These are phyloP conservation scores for Xerocomus nothofagi DNA, from an alignment of 1,284 basidiomycete genomes.

Conservation along the genomic window DNA sequence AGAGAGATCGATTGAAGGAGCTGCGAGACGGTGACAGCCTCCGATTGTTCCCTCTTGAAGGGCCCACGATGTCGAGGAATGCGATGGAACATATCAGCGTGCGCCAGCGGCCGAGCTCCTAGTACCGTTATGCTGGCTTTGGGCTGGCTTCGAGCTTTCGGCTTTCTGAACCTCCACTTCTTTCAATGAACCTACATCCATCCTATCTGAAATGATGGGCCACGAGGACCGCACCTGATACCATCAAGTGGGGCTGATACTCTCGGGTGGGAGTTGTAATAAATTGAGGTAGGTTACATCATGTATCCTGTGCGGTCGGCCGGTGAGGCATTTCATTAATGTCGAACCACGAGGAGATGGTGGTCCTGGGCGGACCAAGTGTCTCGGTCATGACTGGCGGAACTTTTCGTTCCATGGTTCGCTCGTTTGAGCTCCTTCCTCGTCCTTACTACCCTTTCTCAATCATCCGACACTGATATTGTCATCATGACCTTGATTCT, in stretches of 20 bases:
- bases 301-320: not conserved
- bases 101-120: too few relatives aligned
- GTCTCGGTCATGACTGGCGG: not conserved
- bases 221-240: not conserved
- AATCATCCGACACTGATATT: conserved; percentile 1
- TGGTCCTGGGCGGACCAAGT: not conserved
- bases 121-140: too few relatives aligned
- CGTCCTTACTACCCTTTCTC: not conserved
- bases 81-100: too few relatives aligned
- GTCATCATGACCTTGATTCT: conserved; percentile 8
- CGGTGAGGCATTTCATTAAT: not conserved
- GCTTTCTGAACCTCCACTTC: not conserved
- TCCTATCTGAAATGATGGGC: not conserved
- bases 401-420: not conserved
- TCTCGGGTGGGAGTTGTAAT: too few relatives aligned
- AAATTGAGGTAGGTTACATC: not conserved
- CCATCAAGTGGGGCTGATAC: not conserved
- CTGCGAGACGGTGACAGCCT: too few relatives aligned
- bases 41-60: too few relatives aligned
- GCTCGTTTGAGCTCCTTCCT: not conserved
- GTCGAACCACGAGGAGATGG: too few relatives aligned
- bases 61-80: too few relatives aligned
- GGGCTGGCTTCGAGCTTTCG: too few relatives aligned
- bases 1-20: too few relatives aligned
- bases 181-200: not conserved